Evolutionary conservation across 2,329 filamentous ascomycete species (phyloP).

Genomic region (Aschersonia sp.): DNA sequence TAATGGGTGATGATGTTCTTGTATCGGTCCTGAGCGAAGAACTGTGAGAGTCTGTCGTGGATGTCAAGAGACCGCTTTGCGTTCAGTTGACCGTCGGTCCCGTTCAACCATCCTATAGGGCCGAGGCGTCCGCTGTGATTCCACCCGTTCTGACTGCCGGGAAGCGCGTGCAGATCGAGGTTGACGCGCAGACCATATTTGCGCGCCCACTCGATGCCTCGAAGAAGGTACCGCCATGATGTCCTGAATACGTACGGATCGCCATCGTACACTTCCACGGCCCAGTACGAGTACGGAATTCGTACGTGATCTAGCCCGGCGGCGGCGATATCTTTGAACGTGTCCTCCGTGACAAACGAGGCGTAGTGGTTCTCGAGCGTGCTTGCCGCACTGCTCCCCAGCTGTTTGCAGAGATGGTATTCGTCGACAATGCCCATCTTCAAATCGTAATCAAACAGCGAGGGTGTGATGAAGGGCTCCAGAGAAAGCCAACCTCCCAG

Average conservation of each 20-base stretch:
- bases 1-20: conserved; percentile 86
- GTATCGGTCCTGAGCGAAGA: conserved; percentile 90
- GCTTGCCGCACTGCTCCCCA: conserved; percentile 51
- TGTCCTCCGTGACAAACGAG: conserved; percentile 69
- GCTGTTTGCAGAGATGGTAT: conserved; percentile 58
- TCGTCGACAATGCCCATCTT: conserved; percentile 66
- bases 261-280: conserved; percentile 65
- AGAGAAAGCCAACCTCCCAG: conserved; percentile 87
- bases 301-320: conserved; percentile 95
- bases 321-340: conserved; percentile 69
- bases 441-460: conserved; percentile 60
- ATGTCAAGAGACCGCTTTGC: conserved; percentile 71
- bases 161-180: conserved; percentile 80
- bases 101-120: conserved; percentile 74
- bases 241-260: conserved; percentile 82
- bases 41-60: conserved; percentile 73
- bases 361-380: conserved; percentile 87
- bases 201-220: conserved; percentile 84
- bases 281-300: conserved; percentile 93
- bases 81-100: conserved; percentile 68
- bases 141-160: conserved; percentile 94
- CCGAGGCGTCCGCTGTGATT: conserved; percentile 86
- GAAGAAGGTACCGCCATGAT: conserved; percentile 84
- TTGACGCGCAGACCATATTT: conserved; percentile 88
- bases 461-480: conserved; percentile 92